Base-by-base conservation (phyloP, 83 land plant genomes). In the Isoetes engelmannii region DNA sequence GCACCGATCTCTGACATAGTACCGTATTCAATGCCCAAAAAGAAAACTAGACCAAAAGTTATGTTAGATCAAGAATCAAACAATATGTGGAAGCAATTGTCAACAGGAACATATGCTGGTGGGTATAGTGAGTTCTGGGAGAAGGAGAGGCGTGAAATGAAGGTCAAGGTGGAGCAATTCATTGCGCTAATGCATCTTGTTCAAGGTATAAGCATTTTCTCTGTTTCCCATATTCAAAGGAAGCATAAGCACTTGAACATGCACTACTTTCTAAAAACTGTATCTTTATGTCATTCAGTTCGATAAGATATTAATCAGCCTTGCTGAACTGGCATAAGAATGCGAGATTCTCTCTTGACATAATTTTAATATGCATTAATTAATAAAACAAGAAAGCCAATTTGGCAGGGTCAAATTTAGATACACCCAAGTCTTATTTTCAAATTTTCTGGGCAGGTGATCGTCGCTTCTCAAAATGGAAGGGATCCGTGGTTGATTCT, bases 401-500 rank as follows among this genome's bases (percentile, higher is more conserved):
- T 63, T 7, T 37, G 47, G 20, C 17, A 37, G 3, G 46, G 45
- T 20, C 6, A 46, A 7, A 0, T 4, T 21, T 17, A 63, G 10
- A 61, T 19, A 20, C 1, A 61, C 12, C 10, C 63, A 61, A 13
- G 20, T 19, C 12, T 15, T 21, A 15, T 13, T 65, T 10, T 68
- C 0, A 53, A 45, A 43, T 42, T 18, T 44, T 41, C 0, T 54
- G 48, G 66, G 57, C 83, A 93, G 98, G 98, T 20, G 86, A 87
- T 68, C 81, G 98, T 47, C 72, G 82, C 9, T 93, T 93, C 77
- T 89, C 96, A 21, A 73, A 44, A 53, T 93, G 98, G 98, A 87
- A 87, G 74, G 98, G 98, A 70, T 89, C 98, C 19, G 92, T 93
- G 20, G 86, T 93, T 17, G 98, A 93, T 79, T 93, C 98, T 42